These are phyloP conservation scores for Sclerotinia spermophila DNA, from an alignment of 2,329 filamentous ascomycete species.

Conservation along the genomic window DNA sequence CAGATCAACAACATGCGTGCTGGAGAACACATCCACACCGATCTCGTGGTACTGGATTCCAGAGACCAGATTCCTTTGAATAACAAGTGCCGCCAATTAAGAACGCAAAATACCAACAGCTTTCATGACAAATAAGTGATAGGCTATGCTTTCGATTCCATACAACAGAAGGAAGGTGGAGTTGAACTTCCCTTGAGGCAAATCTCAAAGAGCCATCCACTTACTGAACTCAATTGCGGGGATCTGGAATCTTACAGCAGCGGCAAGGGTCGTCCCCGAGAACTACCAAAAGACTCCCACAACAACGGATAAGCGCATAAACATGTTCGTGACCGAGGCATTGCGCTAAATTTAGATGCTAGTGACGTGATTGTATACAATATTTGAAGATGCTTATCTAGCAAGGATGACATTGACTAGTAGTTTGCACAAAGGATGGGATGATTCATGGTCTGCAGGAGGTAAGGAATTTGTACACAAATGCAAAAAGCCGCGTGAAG, in stretches of 20 bases:
- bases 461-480: not conserved
- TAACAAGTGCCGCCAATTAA: not conserved
- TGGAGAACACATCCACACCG: not conserved
- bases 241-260: slow-evolving; percentile 6
- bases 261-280: slow-evolving; percentile 4
- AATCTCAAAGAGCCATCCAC: not conserved
- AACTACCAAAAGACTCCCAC: slow-evolving; percentile 1
- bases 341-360: slow-evolving; percentile 10
- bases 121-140: not conserved
- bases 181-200: not conserved
- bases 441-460: not conserved
- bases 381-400: not conserved
- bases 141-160: not conserved
- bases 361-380: not conserved
- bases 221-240: not conserved
- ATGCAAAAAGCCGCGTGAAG: not conserved
- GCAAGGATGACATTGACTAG: slow-evolving; percentile 10
- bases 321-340: slow-evolving; percentile 4
- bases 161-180: slow-evolving; percentile 1
- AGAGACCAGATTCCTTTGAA: not conserved
- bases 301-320: slow-evolving; percentile 2
- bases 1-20: not conserved
- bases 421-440: not conserved
- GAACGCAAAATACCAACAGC: not conserved
- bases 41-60: slow-evolving; percentile 4